Conservation (phyloP, 345 rosid species). For the Isatis tinctoria region DNA sequence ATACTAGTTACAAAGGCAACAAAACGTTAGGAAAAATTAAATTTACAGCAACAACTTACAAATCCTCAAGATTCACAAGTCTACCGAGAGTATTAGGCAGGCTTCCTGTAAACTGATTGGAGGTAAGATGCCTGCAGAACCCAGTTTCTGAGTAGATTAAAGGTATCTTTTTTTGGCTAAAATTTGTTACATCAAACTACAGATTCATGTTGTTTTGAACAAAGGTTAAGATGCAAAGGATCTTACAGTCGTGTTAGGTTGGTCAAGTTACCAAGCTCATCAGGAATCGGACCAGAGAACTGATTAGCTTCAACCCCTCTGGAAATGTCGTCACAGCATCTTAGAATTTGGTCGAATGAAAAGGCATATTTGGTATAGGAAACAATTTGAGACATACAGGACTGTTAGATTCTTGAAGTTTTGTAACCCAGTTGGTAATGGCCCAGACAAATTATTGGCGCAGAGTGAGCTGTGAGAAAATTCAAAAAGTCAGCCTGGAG, state of each 20-base stretch:
- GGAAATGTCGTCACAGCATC: background rate
- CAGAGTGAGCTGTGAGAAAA: conserved; percentile 37
- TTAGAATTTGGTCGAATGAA: background rate
- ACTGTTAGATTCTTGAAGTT: conserved; percentile 38
- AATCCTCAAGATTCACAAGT: conserved; percentile 23
- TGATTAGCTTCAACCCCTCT: conserved; percentile 56
- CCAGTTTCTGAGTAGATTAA: background rate
- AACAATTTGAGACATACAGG: conserved; percentile 35
- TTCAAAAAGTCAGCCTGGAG: background rate
- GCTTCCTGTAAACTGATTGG: conserved; percentile 40
- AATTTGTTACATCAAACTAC: background rate
- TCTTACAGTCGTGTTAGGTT: conserved; percentile 43
- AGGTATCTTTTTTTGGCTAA: background rate
- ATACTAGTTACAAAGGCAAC: background rate
- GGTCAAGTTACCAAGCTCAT: conserved; percentile 45
- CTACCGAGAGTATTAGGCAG: conserved; percentile 33
- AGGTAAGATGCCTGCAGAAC: conserved; percentile 37
- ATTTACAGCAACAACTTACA: conserved; percentile 10
- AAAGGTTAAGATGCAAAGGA: background rate
- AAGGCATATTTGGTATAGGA: background rate
- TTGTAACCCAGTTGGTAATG: conserved; percentile 42
- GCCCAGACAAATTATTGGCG: conserved; percentile 46
- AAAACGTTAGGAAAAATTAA: background rate
- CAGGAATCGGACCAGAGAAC: conserved; percentile 48
- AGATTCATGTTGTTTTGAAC: background rate